Percentiles rank a stretch among this genome's conserved stretches.
These are phyloP conservation scores for Aspergillus olivimuriae DNA, from an alignment of 495 filamentous ascomycete genomes.

Conservation along the genomic window DNA sequence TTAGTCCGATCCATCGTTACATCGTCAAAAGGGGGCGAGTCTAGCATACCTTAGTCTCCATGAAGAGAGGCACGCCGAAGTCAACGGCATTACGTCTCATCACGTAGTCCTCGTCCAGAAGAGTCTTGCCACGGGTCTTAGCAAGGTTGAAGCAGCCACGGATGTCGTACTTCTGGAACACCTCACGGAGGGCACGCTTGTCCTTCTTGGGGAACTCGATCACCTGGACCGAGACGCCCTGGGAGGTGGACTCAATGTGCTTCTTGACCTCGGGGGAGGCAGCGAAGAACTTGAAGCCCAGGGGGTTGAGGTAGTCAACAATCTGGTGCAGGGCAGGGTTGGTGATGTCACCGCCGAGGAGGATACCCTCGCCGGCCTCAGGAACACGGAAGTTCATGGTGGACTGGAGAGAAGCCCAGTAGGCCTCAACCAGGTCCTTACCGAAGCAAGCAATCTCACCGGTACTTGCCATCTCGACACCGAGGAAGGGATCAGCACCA, in stretches of 20 bases:
- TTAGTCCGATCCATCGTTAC: conserved; percentile 11
- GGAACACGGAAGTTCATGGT: conserved; percentile 98
- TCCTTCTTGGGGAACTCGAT: conserved; percentile 97
- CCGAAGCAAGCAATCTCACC: conserved; percentile 98
- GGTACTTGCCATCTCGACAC: conserved; percentile 98
- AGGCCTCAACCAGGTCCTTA: conserved; percentile 92
- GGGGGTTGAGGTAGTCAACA: conserved; percentile 73
- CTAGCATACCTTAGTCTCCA: conserved; percentile 90
- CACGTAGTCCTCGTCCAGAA: conserved; percentile 91
- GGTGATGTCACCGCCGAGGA: conserved; percentile 94
- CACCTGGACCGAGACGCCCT: conserved; percentile 70
- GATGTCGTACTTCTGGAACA: conserved; percentile 96
- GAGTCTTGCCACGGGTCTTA: conserved; percentile 70
- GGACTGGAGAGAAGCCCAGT: conserved; percentile 88
- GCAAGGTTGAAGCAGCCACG: conserved; percentile 94
- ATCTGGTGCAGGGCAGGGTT: conserved; percentile 96
- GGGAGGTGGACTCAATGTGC: conserved; percentile 65
- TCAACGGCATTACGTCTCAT: conserved; percentile 98
- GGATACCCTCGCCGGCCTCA: conserved; percentile 90
- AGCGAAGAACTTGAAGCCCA: conserved; percentile 92
- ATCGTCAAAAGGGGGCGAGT: neutral
- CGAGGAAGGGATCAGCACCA: conserved; percentile 91
- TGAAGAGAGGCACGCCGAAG: conserved; percentile 95
- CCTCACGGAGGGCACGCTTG: conserved; percentile 89
- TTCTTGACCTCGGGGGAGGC: conserved; percentile 83